Evolutionary conservation across 306 rosid species (phyloP), one percentile per base, ranked within the genome.

Genomic region (Trifolium pratense): DNA sequence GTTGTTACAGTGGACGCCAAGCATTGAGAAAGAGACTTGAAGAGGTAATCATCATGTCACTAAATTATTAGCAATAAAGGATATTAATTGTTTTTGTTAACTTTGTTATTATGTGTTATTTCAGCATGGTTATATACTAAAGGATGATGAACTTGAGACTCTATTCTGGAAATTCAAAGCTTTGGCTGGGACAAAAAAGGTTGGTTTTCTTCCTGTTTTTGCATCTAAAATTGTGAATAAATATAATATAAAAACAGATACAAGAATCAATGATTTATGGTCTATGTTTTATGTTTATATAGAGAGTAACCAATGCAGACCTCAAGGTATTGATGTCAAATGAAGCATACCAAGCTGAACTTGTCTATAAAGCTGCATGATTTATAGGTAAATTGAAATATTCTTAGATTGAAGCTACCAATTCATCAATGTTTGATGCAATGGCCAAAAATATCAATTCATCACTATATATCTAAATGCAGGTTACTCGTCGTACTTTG

Each of bases 131-230:
- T 90, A 88, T 78, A 85, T 76, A 68, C 89, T 90, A 74, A 83
- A 78, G 46, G 76, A 74, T 53, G 89, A 76, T 63, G 85, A 92
- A 72, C 80, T 85, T 53, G 79, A 83, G 34, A 83, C 60, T 20
- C 39, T 92, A 7, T 92, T 92, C 59, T 84, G 83, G 90, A 88
- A 82, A 37, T 92, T 90, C 84, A 92, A 92, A 81, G 82, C 84
- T 51, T 82, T 92, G 45, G 96, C 98, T 4, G 98, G 90, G 70
- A 92, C 80, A 32, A 90, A 84, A 72, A 92, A 92, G 92, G 98
- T 25, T 57, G n/a, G n/a, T 49, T 49, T 7, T 16, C 21, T 10
- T 40, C 45, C 14, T 29, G 32, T 29, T 9, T 40, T 40, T 40
- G 46, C 34, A 21, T 21, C 25, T 29, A 29, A 3, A 29, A 36